These are phyloP conservation scores for Candida insectorum DNA, from an alignment of 805 yeast species.

Conservation along the genomic window DNA sequence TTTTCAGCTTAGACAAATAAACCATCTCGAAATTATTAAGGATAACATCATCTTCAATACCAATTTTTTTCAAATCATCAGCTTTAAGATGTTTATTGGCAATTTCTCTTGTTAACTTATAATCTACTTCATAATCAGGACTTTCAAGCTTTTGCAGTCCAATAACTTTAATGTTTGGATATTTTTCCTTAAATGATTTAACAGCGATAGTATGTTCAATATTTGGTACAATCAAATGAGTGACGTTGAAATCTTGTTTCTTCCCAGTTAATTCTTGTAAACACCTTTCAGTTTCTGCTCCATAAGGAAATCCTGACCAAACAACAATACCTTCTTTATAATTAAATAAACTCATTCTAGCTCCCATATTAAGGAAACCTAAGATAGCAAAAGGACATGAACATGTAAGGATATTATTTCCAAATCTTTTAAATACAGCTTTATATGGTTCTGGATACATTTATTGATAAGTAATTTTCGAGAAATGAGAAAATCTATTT, in stretches of 20 bases:
- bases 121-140: constrained; percentile 37
- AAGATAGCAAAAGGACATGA: constrained; percentile 32
- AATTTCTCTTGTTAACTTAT: constrained; percentile 27
- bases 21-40: constrained; percentile 49
- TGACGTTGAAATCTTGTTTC: constrained; percentile 33
- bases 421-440: constrained; percentile 25
- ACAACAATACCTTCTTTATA: constrained; percentile 34
- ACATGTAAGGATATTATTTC: constrained; percentile 32
- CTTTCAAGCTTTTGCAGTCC: constrained; percentile 45
- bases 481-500: not conserved
- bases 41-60: constrained; percentile 36
- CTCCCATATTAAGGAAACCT: constrained; percentile 34
- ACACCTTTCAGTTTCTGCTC: constrained; percentile 40
- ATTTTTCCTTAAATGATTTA: constrained; percentile 44
- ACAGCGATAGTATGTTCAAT: constrained; percentile 65
- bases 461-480: constrained; percentile 6
- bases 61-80: constrained; percentile 21
- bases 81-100: constrained; percentile 32
- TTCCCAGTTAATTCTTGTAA: constrained; percentile 31
- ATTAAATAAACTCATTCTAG: constrained; percentile 39
- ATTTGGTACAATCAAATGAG: constrained; percentile 60
- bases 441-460: constrained; percentile 34
- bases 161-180: constrained; percentile 50
- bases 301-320: constrained; percentile 60
- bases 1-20: constrained; percentile 53